Evolutionary conservation across 768 basidiomycete genomes (phyloP), one percentile per base, ranked within the genome.

Genomic region (Lactarius tabidus): DNA sequence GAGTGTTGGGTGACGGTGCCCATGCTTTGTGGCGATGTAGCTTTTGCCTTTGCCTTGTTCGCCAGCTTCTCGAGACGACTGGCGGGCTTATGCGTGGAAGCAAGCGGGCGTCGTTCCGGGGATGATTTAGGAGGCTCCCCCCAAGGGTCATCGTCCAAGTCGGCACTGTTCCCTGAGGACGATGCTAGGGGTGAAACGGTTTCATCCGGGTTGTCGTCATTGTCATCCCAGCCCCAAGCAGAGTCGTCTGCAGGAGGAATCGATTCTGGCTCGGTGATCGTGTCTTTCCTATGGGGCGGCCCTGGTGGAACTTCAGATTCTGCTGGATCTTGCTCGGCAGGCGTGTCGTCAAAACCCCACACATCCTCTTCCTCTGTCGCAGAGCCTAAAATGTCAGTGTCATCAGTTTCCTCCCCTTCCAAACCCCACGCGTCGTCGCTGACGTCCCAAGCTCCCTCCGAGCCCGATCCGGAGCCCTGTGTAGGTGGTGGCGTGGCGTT

Each of bases 201-300:
- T 35, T 29, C 58, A 26, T 76, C 59, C 15, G 61, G 33, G 4
- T 72, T 67, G 55, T 74, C 78, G 15, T 79, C 79, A 35, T 85
- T 84, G 48, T 85, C 84, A 43, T 90, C 86, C 86, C 86, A 91
- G 2, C 87, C 91, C 91, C 91, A 93, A 0, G 89, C 85, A 69
- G 84, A 74, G 67, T 84, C 82, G 17, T 71, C 72, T 10, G 70
- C 69, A 3, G 35, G 66, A 12, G 59, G 56, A 12, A 17, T 58
- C 3, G 57, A 33, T 41, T 80, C 80, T 6, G 71, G 58, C 31
- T 71, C 70, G 18, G 65, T 5, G 8, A n/a, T 31, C 38, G 23
- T 41, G 12, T 56, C 36, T 58, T 64, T 59, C 20, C 62, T 55
- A 33, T 57, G 57, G 28, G 55, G 51, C 17, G 59, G 52, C 38